phyloP scores from a whole-genome alignment of 768 basidiomycete species.

The Boletellus ananas region DNA sequence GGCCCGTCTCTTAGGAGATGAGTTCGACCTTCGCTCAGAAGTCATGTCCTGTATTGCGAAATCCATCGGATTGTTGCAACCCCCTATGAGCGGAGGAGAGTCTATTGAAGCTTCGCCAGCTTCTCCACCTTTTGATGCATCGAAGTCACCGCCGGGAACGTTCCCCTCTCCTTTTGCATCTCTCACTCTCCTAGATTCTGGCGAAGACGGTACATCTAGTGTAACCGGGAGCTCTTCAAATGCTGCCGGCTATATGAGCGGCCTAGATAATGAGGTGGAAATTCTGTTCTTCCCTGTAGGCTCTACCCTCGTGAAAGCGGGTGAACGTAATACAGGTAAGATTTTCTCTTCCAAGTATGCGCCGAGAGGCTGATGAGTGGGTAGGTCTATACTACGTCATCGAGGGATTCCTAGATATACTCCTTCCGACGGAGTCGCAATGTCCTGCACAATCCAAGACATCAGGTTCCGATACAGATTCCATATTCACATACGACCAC shows the following conservation, averaged over 20 bases:
- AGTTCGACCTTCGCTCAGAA: conserved; percentile 93
- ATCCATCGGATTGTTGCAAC: conserved; percentile 91
- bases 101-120: conserved; percentile 67
- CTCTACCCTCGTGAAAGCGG: conserved; percentile 79
- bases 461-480: conserved; percentile 33
- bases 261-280: conserved; percentile 94
- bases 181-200: conserved; percentile 65
- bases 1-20: conserved; percentile 44
- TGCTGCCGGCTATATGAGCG: conserved; percentile 59
- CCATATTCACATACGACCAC: conserved; percentile 34
- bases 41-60: conserved; percentile 98
- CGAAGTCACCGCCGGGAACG: conserved; percentile 31
- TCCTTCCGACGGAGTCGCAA: conserved; percentile 48
- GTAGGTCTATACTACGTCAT: conserved; percentile 89
- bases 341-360: not conserved
- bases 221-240: conserved; percentile 57
- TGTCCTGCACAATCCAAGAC: conserved; percentile 14
- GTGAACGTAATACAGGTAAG: conserved; percentile 81
- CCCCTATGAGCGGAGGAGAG: conserved; percentile 66
- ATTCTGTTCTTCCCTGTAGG: conserved; percentile 91
- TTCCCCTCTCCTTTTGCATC: conserved; percentile 72
- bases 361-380: not conserved
- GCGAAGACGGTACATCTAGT: conserved; percentile 64
- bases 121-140: conserved; percentile 45
- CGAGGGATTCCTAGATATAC: conserved; percentile 92